These are phyloP conservation scores for Lepidium didymum DNA, from an alignment of 345 rosid species.

Conservation along the genomic window DNA sequence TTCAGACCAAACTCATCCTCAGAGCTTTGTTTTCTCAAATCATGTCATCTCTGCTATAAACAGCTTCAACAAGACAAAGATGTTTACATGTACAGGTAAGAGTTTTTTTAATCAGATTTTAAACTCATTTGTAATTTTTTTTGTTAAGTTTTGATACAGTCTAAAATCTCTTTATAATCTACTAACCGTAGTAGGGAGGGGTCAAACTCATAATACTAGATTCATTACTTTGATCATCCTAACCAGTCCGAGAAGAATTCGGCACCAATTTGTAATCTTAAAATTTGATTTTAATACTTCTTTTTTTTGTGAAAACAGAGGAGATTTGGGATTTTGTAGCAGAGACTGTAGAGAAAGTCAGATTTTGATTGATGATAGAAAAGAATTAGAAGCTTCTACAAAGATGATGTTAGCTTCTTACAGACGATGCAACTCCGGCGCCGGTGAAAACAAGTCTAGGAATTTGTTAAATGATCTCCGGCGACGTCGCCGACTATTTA, in stretches of 20 bases:
- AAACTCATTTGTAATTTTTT: background rate
- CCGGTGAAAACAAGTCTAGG: constrained; percentile 27
- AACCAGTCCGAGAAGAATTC: too few species aligned
- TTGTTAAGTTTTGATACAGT: too few species aligned
- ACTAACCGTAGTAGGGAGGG: too few species aligned
- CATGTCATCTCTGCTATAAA: constrained; percentile 53
- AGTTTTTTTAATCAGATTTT: background rate
- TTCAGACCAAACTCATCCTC: constrained; percentile 23
- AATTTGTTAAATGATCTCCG: constrained; percentile 36
- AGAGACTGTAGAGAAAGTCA: constrained; percentile 63
- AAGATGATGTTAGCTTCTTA: constrained; percentile 35
- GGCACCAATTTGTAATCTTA: background rate
- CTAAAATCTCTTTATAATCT: background rate
- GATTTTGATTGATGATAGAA: constrained; percentile 53
- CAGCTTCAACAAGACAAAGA: constrained; percentile 49
- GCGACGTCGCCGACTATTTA: constrained; percentile 23
- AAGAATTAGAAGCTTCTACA: constrained; percentile 41
- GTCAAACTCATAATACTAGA: too few species aligned
- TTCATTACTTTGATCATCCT: too few species aligned
- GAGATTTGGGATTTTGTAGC: constrained; percentile 79
- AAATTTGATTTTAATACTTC: background rate
- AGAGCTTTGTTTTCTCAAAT: constrained; percentile 42
- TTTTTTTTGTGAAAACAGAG: constrained; percentile 34
- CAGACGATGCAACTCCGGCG: constrained; percentile 29
- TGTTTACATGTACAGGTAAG: constrained; percentile 79